Conservation (phyloP, 2,329 filamentous ascomycete species). For the Akanthomyces muscarius region DNA sequence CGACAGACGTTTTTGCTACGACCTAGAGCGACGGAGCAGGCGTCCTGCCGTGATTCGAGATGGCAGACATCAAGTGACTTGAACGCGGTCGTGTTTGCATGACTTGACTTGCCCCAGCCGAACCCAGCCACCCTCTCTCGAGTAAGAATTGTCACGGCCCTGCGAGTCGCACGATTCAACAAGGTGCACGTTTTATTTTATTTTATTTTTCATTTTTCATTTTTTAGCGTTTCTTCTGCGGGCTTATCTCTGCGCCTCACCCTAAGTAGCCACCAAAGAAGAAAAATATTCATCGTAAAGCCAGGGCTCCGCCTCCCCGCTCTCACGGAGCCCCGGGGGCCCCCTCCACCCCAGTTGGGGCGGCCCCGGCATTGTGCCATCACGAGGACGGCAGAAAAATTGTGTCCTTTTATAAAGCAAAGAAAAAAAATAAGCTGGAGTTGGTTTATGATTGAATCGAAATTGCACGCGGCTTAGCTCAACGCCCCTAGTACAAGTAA, state of each 20-base stretch:
- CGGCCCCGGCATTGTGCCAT: slow-evolving; percentile 23
- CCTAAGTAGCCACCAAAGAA: background rate
- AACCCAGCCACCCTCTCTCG: background rate
- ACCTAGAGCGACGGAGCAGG: too few relatives aligned
- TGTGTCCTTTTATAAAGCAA: background rate
- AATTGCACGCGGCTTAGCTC: background rate
- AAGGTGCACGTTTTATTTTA: background rate
- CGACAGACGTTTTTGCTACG: background rate
- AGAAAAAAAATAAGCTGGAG: slow-evolving; percentile 7
- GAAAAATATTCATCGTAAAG: background rate
- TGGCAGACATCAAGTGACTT: background rate
- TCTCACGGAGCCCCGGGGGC: slow-evolving; percentile 13
- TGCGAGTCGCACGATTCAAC: slow-evolving; percentile 8
- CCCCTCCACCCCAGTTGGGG: slow-evolving; percentile 12
- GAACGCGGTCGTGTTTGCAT: background rate
- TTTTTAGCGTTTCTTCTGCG: background rate
- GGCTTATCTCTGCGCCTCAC: background rate
- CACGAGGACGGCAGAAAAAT: slow-evolving; percentile 25
- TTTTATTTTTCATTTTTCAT: background rate
- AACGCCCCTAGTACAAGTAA: background rate
- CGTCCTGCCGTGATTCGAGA: background rate
- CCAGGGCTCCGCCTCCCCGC: slow-evolving; percentile 3
- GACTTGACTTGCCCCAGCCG: background rate
- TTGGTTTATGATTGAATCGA: background rate
- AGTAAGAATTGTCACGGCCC: background rate